Base-by-base conservation (phyloP, 495 filamentous ascomycete species). In the Hypoxylon perforatum region DNA sequence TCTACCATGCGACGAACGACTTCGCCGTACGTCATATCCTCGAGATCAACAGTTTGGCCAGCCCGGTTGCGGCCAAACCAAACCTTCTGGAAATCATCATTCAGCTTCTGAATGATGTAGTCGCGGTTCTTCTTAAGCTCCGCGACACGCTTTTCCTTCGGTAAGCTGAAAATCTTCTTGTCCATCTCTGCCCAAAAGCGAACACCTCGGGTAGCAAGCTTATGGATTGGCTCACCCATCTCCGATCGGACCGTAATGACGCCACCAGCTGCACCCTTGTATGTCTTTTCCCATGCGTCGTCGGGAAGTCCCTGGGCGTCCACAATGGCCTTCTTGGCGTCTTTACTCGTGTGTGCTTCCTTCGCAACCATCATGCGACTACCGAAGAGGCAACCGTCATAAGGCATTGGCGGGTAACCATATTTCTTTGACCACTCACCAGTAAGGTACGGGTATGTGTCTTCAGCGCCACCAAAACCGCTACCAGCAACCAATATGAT, bases 211-310 rank as follows among this genome's bases (percentile, higher is more conserved):
- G 95, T 99, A 19, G 95, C 95, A 59, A 99, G 84, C 80, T 98
- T 98, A 82, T 99, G 95, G 63, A 99, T 99, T 9, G 95, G 95
- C 81, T 99, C 95, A 36, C 95, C 95, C 95, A 99, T 99, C 76
- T 99, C 95, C 4, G 95, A 99, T 56, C 92, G 83, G 39, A 99
- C 94, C n/a, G 95, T 97, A 70, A 99, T 92, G 25, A 99, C 90
- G 71, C 95, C 95, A 72, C 95, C 95, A 44, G 93, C 90, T 38
- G 92, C 80, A 3, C 92, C 90, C 76, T 95, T 94, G 84, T 97
- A 98, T 12, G 94, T 97, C 82, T 96, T 91, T 81, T 97, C 95
- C 95, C 95, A 99, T 57, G 96, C 86, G 63, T 79, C 77, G 71
- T 99, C 94, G 48, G 93, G 91, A 15, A 97, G 83, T 65, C 95